Conservation (phyloP, 2,329 filamentous ascomycete genomes). For the Fusarium staphyleae region DNA sequence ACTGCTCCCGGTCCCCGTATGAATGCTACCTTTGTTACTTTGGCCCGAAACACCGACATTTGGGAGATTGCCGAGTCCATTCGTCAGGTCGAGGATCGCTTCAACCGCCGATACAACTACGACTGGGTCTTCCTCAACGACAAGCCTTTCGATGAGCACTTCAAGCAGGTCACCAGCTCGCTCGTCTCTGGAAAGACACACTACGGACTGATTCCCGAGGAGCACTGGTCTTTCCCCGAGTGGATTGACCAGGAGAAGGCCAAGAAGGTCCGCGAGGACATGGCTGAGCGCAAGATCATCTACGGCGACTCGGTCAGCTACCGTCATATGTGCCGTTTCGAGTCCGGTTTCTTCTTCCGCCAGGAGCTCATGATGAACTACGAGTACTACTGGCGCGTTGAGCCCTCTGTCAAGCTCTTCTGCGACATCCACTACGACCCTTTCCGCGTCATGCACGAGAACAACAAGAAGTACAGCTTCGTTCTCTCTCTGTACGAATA, state of each 20-base stretch:
- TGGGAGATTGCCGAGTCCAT: constrained; percentile 98
- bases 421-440: constrained; percentile 96
- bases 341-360: constrained; percentile 99
- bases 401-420: constrained; percentile 94
- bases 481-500: constrained; percentile 96
- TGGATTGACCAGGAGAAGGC: constrained; percentile 97
- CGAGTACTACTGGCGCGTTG: constrained; percentile 99
- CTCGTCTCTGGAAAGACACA: constrained; percentile 92
- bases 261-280: constrained; percentile 87
- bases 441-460: constrained; percentile 95
- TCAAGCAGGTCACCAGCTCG: constrained; percentile 89
- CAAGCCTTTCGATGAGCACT: constrained; percentile 88
- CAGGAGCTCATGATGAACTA: constrained; percentile 94
- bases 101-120: constrained; percentile 96
- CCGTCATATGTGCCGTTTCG: constrained; percentile 99
- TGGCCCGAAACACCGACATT: constrained; percentile 90
- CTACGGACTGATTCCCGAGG: constrained; percentile 86
- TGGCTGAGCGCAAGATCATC: constrained; percentile 94
- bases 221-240: constrained; percentile 97
- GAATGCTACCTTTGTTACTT: constrained; percentile 97
- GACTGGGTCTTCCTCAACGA: constrained; percentile 99
- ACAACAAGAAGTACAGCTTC: constrained; percentile 98
- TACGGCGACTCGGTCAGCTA: constrained; percentile 98
- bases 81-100: constrained; percentile 94
- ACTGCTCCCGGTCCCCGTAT: constrained; percentile 75